Evolutionary conservation across 2,329 filamentous ascomycete genomes (phyloP), one percentile per base, ranked within the genome.

Genomic region (Penicillium frequentans): DNA sequence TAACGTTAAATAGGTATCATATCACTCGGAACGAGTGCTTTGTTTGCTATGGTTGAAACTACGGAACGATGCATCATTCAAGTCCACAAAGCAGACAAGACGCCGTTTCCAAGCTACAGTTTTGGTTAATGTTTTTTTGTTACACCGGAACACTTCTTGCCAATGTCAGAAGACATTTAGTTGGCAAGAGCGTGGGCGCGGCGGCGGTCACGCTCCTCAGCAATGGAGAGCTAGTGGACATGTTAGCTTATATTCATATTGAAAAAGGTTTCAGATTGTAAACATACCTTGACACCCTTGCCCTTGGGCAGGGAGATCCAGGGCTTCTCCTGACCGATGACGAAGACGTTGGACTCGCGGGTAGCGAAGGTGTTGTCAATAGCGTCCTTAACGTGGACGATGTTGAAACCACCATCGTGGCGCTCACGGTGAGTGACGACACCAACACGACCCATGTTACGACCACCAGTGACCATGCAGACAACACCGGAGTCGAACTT

Each of bases 381-480:
- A 76, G 93, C 93, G 78, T 99, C 95, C 90, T 99, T 99, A 83
- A 99, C 90, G 86, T 97, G 93, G 81, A 99, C 93, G 77, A 99
- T 96, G 88, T 96, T 96, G 90, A 99, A 99, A 81, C 95, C 95
- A 86, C 95, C 95, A 74, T 99, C 95, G 87, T 99, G 95, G 75
- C 95, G 91, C 88, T 99, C 95, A 86, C 95, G 93, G 88, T 99
- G 93, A 75, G 95, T 98, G 85, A 99, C 96, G 81, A 98, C 93
- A 90, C 95, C 95, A 77, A 99, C 93, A 93, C 95, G 95, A 80
- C 95, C 95, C 93, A 98, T 99, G 91, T 99, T 99, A 79, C 93
- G 95, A 88, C 95, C 95, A 89, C 95, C 95, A 72, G 95, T 99
- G 77, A 90, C 90, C 93, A 99, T 99, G 81, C 90, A 92, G 73